Conservation (phyloP, 2,329 filamentous ascomycete species). For the Alternaria ethzedia region DNA sequence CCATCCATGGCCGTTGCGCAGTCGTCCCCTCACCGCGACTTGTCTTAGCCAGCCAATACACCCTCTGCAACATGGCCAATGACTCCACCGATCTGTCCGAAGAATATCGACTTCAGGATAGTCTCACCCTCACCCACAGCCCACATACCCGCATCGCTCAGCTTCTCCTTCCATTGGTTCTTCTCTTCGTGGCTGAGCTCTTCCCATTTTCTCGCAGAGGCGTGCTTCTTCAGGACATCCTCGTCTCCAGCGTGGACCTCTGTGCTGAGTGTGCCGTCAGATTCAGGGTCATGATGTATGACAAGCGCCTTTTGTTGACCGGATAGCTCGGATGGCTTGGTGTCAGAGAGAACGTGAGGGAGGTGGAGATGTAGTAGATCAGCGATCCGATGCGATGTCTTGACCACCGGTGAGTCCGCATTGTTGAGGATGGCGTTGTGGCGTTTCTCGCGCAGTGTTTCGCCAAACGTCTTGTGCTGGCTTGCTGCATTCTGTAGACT, state of each 20-base stretch:
- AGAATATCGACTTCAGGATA: conserved; percentile 78
- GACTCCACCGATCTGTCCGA: conserved; percentile 72
- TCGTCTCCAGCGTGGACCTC: conserved; percentile 48
- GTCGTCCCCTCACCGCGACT: not conserved
- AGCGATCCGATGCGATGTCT: conserved; percentile 38
- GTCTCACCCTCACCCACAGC: conserved; percentile 77
- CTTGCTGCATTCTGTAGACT: conserved; percentile 51
- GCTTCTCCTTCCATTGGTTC: conserved; percentile 70
- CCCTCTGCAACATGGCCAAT: conserved; percentile 49
- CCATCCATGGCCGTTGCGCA: not conserved
- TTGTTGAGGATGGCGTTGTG: conserved; percentile 32
- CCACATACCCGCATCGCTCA: conserved; percentile 78
- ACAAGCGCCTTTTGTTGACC: conserved; percentile 49
- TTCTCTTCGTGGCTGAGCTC: conserved; percentile 69
- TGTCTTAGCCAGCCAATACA: conserved; percentile 29
- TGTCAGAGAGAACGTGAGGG: conserved; percentile 15
- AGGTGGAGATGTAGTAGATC: conserved; percentile 42
- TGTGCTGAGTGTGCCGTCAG: conserved; percentile 48
- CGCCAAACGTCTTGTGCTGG: conserved; percentile 38
- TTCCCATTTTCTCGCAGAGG: conserved; percentile 70
- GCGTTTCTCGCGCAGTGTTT: conserved; percentile 33
- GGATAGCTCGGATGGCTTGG: not conserved
- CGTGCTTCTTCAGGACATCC: conserved; percentile 47
- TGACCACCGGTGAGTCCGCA: conserved; percentile 32
- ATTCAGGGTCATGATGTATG: conserved; percentile 47